Percentiles rank a stretch among this genome's conserved stretches.
These are phyloP conservation scores for Marsdenia floribunda DNA, from an alignment of 257 asterid genomes.

Conservation along the genomic window DNA sequence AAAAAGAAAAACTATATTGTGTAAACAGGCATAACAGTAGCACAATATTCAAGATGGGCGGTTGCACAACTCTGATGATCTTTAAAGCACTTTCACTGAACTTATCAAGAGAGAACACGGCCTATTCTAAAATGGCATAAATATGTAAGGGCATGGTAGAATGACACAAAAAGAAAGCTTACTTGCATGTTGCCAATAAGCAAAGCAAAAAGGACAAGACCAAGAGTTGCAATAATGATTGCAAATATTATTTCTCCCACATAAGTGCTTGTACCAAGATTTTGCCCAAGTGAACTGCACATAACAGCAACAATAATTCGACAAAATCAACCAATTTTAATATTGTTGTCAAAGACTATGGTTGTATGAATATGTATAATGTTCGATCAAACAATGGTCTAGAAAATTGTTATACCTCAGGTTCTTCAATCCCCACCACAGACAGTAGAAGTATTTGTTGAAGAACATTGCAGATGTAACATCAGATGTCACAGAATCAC, in stretches of 20 bases:
- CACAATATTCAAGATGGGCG: not conserved
- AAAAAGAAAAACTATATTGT: not conserved
- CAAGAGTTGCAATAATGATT: slow-evolving; percentile 65
- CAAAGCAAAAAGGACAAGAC: slow-evolving; percentile 85
- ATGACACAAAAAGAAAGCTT: slow-evolving; percentile 17
- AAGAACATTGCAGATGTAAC: slow-evolving; percentile 70
- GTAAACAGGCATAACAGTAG: not conserved
- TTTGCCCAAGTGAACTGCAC: slow-evolving; percentile 86
- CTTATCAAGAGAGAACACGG: not conserved
- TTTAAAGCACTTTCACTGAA: not conserved
- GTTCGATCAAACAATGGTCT: not conserved
- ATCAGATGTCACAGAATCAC: slow-evolving; percentile 57
- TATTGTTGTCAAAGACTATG: not conserved
- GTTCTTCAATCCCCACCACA: slow-evolving; percentile 95
- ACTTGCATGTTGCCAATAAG: slow-evolving; percentile 97
- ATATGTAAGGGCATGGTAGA: not conserved
- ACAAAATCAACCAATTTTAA: slow-evolving; percentile 2
- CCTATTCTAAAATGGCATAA: not conserved
- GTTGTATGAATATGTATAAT: not conserved
- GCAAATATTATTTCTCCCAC: slow-evolving; percentile 81
- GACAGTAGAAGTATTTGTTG: slow-evolving; percentile 85
- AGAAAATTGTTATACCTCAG: slow-evolving; percentile 50
- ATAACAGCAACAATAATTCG: slow-evolving; percentile 2
- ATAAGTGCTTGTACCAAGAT: slow-evolving; percentile 68
- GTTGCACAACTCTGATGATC: not conserved